These are phyloP conservation scores for Penicillium fimorum DNA, from an alignment of 495 filamentous ascomycete species.

Conservation along the genomic window DNA sequence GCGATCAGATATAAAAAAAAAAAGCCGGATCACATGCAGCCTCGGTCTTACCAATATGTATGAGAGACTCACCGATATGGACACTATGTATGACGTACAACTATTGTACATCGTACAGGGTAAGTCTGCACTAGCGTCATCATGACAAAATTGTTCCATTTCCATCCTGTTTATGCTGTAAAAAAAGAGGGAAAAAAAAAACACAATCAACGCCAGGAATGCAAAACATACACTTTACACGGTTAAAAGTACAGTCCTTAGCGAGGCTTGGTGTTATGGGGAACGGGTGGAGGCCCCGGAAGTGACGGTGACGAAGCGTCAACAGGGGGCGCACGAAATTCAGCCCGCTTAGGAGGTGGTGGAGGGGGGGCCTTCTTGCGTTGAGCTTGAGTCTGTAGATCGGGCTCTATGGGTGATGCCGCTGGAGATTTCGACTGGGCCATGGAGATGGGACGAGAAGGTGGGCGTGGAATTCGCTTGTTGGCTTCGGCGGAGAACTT, in stretches of 20 bases:
- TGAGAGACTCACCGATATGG: background rate
- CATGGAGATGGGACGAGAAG: constrained; percentile 18
- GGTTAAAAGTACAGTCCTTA: constrained; percentile 26
- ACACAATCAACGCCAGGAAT: background rate
- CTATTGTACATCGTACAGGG: background rate
- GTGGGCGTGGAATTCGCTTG: constrained; percentile 33
- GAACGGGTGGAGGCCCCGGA: constrained; percentile 41
- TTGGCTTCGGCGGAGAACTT: constrained; percentile 32
- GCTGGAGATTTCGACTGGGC: constrained; percentile 11
- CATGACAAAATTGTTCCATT: background rate
- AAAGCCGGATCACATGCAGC: constrained; percentile 26
- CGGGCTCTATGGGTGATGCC: constrained; percentile 11
- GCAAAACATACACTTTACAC: background rate
- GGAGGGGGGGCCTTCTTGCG: constrained; percentile 68
- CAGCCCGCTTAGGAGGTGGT: constrained; percentile 63
- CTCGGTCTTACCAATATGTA: constrained; percentile 15
- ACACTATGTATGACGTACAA: background rate
- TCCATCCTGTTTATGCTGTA: background rate
- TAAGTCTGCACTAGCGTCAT: background rate
- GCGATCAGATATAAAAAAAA: background rate
- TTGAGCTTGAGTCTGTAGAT: constrained; percentile 26
- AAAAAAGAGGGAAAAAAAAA: background rate
- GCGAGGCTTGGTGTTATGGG: constrained; percentile 44
- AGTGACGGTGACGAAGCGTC: constrained; percentile 19
- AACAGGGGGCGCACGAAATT: constrained; percentile 35